A percentile compares a stretch with the other conserved stretches of the same genome.
Conservation (phyloP, 345 rosid species). For the Cardamine occulta region DNA sequence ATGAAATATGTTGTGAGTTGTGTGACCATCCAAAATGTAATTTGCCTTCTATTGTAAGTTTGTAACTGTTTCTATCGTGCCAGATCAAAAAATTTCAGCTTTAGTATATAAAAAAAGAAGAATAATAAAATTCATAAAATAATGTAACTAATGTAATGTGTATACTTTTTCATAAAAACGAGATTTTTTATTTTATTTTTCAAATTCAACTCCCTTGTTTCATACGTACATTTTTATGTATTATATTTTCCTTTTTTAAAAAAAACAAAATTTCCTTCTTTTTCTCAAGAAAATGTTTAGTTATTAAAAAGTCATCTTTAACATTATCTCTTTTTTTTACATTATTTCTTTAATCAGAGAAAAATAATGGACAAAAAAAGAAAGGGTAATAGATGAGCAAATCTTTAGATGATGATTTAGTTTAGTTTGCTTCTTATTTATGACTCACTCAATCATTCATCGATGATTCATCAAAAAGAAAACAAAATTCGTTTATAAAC, state of each 20-base stretch:
- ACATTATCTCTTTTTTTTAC: not conserved
- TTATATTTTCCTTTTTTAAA: not conserved
- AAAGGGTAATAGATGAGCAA: slow-evolving; percentile 6
- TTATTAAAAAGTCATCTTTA: not conserved
- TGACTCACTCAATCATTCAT: not conserved
- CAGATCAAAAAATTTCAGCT: not conserved
- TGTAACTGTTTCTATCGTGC: not conserved
- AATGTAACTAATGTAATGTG: not conserved
- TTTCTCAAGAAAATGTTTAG: not conserved
- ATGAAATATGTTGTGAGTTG: not conserved
- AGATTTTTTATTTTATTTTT: not conserved
- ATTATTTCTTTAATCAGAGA: not conserved
- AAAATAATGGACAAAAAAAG: not conserved
- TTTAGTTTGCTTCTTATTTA: not conserved
- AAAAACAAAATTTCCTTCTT: not conserved
- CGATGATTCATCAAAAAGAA: too few species aligned
- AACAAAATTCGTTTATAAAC: too few species aligned
- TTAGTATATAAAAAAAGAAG: not conserved
- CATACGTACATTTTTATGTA: not conserved
- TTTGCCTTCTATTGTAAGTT: not conserved
- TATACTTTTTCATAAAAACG: not conserved
- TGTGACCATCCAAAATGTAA: slow-evolving; percentile 2
- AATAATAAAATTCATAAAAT: not conserved
- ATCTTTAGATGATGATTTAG: not conserved
- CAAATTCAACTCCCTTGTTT: not conserved